Conservation (phyloP, 2,329 filamentous ascomycete species). For the Elsinoe batatas region DNA sequence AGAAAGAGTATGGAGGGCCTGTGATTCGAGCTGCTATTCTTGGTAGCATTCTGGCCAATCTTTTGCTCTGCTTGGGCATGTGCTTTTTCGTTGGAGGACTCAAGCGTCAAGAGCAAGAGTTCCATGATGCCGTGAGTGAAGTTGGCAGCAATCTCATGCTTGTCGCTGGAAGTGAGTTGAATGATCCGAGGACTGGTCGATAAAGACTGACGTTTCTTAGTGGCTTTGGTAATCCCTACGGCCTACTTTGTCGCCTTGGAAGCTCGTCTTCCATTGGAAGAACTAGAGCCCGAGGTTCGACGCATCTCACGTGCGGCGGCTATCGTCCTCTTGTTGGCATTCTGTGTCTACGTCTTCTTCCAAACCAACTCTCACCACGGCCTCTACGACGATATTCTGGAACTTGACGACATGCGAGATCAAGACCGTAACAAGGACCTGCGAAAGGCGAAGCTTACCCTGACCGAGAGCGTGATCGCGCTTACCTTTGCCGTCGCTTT, state of each 20-base stretch:
- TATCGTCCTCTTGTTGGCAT: conserved; percentile 61
- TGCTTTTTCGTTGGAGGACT: conserved; percentile 74
- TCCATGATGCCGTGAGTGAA: conserved; percentile 68
- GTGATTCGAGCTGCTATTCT: conserved; percentile 76
- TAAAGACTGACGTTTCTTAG: conserved; percentile 19
- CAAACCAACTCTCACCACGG: conserved; percentile 67
- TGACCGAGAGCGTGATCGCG: conserved; percentile 61
- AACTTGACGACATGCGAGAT: conserved; percentile 59
- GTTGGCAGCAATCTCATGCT: conserved; percentile 67
- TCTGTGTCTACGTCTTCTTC: conserved; percentile 54
- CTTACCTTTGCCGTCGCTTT: conserved; percentile 55
- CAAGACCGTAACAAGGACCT: conserved; percentile 52
- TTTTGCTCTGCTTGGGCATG: conserved; percentile 69
- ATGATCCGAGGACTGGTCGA: background rate
- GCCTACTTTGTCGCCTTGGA: conserved; percentile 43
- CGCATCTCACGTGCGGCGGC: conserved; percentile 62
- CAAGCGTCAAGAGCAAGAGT: conserved; percentile 56
- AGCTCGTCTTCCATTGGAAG: conserved; percentile 23
- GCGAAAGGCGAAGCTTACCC: conserved; percentile 58
- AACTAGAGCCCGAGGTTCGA: conserved; percentile 45
- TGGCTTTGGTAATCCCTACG: conserved; percentile 40
- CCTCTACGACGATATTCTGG: conserved; percentile 66
- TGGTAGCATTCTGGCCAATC: conserved; percentile 70
- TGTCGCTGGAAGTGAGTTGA: conserved; percentile 48
- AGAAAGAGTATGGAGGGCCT: conserved; percentile 18